A percentile compares a stretch with the other conserved stretches of the same genome.
Evolutionary conservation across 2,329 filamentous ascomycete genomes (phyloP).

Genomic region (Boeremia lycopersici): DNA sequence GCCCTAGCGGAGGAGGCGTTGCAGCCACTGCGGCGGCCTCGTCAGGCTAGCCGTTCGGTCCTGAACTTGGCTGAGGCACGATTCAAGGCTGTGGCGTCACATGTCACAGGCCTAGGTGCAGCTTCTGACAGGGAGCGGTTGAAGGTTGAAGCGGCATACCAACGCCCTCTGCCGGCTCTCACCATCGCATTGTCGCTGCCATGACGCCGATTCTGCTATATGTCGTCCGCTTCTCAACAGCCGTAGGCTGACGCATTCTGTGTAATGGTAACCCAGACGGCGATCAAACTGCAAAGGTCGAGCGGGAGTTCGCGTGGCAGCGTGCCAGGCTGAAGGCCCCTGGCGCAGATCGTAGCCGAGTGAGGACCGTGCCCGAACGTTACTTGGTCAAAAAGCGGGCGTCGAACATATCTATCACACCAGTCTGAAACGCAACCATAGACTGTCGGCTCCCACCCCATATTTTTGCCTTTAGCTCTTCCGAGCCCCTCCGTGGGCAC

Average conservation of each 20-base stretch:
- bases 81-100: slow-evolving; percentile 19
- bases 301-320: slow-evolving; percentile 18
- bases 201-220: neutral
- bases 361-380: slow-evolving; percentile 24
- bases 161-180: neutral
- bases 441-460: slow-evolving; percentile 11
- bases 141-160: slow-evolving; percentile 2
- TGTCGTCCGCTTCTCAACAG: neutral
- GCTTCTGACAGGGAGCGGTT: slow-evolving; percentile 15
- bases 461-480: slow-evolving; percentile 1
- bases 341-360: slow-evolving; percentile 29
- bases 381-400: slow-evolving; percentile 8
- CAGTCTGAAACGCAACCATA: slow-evolving; percentile 27
- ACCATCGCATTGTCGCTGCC: neutral
- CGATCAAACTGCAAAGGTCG: slow-evolving; percentile 12
- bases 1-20: slow-evolving; percentile 15
- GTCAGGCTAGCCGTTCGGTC: slow-evolving; percentile 19
- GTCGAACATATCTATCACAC: slow-evolving; percentile 24
- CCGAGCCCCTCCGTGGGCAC: neutral
- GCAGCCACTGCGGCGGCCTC: slow-evolving; percentile 14
- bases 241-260: slow-evolving; percentile 1
- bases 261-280: slow-evolving; percentile 5
- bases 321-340: slow-evolving; percentile 15
- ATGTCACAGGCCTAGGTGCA: slow-evolving; percentile 25
- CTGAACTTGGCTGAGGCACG: slow-evolving; percentile 16